Percentiles rank a stretch among this genome's conserved stretches.
Evolutionary conservation across 1,284 basidiomycete species (phyloP).

Genomic region (Tilletia indica): DNA sequence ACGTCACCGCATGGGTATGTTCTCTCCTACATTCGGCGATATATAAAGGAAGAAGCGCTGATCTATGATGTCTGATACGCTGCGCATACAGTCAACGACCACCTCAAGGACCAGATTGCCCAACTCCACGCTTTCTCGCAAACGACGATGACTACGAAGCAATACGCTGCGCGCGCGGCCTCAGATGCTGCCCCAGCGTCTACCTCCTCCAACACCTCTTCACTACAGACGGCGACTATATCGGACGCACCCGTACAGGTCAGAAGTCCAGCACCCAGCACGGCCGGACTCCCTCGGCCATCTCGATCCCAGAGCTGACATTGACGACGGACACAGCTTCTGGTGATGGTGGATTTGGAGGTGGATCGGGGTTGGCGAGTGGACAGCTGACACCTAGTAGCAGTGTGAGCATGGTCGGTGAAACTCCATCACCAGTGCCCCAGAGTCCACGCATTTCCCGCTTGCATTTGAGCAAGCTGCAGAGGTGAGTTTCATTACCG

Average conservation of each 20-base stretch:
- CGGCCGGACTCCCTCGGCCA: conserved; percentile 42
- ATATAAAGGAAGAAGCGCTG: background rate
- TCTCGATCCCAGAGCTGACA: conserved; percentile 50
- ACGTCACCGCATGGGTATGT: conserved; percentile 46
- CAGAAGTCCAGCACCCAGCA: conserved; percentile 26
- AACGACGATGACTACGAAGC: conserved; percentile 49
- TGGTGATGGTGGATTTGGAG: background rate
- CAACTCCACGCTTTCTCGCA: conserved; percentile 59
- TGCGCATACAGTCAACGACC: conserved; percentile 53
- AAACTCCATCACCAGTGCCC: conserved; percentile 27
- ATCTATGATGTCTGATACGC: background rate
- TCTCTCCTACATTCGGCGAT: background rate
- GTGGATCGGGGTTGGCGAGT: conserved; percentile 15
- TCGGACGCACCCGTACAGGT: background rate
- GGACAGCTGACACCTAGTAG: conserved; percentile 28
- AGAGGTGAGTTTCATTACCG: conserved; percentile 25
- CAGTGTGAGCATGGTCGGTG: conserved; percentile 26
- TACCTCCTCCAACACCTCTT: conserved; percentile 15
- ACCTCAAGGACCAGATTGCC: conserved; percentile 58
- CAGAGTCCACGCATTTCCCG: conserved; percentile 42
- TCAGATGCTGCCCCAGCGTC: conserved; percentile 27
- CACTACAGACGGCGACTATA: conserved; percentile 16
- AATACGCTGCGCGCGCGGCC: conserved; percentile 12
- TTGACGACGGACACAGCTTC: conserved; percentile 46
- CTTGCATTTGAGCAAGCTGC: conserved; percentile 43